phyloP scores from a whole-genome alignment of 116 monocot genomes.

The Thalassia testudinum region DNA sequence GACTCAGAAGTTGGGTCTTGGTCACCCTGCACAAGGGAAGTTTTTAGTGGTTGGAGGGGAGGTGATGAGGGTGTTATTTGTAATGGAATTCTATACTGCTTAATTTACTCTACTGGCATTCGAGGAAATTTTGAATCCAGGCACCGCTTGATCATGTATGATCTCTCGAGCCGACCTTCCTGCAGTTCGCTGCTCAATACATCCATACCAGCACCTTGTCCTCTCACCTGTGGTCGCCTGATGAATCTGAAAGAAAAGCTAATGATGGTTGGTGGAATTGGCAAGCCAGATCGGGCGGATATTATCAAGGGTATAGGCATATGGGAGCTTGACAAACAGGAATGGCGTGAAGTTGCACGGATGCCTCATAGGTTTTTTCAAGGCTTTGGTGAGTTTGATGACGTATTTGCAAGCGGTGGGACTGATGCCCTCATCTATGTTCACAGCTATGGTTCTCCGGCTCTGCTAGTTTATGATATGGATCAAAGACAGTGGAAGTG shows the following conservation, averaged over 20 bases:
- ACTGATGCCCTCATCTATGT: slow-evolving; percentile 64
- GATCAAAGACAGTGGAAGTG: slow-evolving; percentile 70
- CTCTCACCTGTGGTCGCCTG: slow-evolving; percentile 72
- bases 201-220: slow-evolving; percentile 50
- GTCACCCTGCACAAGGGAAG: slow-evolving; percentile 31
- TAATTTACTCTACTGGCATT: slow-evolving; percentile 59
- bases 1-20: slow-evolving; percentile 37
- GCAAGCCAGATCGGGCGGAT: slow-evolving; percentile 58
- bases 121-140: slow-evolving; percentile 33
- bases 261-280: slow-evolving; percentile 85
- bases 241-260: slow-evolving; percentile 75
- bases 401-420: slow-evolving; percentile 91
- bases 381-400: slow-evolving; percentile 93
- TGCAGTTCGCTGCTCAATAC: slow-evolving; percentile 19
- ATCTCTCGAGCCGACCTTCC: slow-evolving; percentile 23
- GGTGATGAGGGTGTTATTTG: slow-evolving; percentile 87
- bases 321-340: slow-evolving; percentile 55
- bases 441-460: slow-evolving; percentile 78
- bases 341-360: slow-evolving; percentile 64
- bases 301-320: slow-evolving; percentile 90
- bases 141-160: slow-evolving; percentile 57
- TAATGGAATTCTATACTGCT: slow-evolving; percentile 55
- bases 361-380: slow-evolving; percentile 86
- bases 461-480: slow-evolving; percentile 74
- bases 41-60: slow-evolving; percentile 73